Percentiles rank a stretch among this genome's conserved stretches.
Conservation (phyloP, 768 basidiomycete species). For the Agaricus blazei region DNA sequence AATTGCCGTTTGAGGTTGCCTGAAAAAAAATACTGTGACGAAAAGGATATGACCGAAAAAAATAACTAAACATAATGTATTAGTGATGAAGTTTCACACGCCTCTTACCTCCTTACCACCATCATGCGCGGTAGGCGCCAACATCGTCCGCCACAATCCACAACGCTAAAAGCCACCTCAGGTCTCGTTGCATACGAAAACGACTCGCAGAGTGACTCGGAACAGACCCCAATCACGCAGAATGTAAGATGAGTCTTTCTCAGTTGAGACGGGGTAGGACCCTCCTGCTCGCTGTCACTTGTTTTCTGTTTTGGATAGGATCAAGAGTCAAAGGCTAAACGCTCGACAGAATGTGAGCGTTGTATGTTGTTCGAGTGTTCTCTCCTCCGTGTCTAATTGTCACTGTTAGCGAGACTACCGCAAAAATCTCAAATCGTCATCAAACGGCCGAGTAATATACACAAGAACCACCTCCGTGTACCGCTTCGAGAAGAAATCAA, state of each 20-base stretch:
- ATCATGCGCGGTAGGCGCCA: conserved; percentile 20
- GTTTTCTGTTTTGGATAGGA: conserved; percentile 62
- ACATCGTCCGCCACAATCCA: not conserved
- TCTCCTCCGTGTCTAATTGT: conserved; percentile 9
- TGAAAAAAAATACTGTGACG: no score
- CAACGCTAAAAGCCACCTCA: conserved; percentile 16
- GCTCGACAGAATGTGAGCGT: conserved; percentile 37
- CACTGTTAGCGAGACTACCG: conserved; percentile 30
- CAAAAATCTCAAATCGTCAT: conserved; percentile 59
- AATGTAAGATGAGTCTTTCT: conserved; percentile 59
- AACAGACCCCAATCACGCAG: conserved; percentile 33
- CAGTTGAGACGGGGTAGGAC: conserved; percentile 41
- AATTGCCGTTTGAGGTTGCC: no score
- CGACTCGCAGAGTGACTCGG: conserved; percentile 57
- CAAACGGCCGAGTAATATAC: conserved; percentile 40
- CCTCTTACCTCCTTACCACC: conserved; percentile 2
- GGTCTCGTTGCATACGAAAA: conserved; percentile 63
- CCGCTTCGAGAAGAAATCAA: conserved; percentile 42
- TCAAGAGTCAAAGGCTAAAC: conserved; percentile 40
- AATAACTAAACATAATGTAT: no score
- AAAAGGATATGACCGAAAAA: no score
- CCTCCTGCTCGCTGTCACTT: conserved; percentile 52
- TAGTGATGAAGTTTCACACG: no score
- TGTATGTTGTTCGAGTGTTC: not conserved
- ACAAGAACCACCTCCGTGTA: conserved; percentile 44